Base-by-base conservation (phyloP, 768 basidiomycete genomes). In the Boletus tylopilopsis region DNA sequence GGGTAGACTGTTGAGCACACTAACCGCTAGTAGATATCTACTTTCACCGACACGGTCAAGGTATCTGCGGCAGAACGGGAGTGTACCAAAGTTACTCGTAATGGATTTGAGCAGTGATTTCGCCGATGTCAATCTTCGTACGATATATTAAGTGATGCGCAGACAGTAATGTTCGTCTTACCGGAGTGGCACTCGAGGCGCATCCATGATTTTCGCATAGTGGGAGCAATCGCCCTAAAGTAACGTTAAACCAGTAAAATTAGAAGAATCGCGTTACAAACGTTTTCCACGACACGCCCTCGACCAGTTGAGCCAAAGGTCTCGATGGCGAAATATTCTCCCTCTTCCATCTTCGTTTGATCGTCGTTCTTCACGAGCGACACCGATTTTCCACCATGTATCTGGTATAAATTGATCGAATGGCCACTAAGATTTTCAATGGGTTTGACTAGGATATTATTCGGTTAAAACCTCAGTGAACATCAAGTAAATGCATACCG, bases 311-410 rank as follows among this genome's bases (percentile, higher is more conserved):
- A 90, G 11, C 96, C 96, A 67, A 99, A 99, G 2, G 96, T 99
- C 69, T 99, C 96, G 48, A 99, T 95, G 9, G 96, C 96, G 66
- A 91, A 99, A 64, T 98, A 97, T 62, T 98, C 96, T 34, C 94
- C 96, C 70, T 99, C 96, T 64, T 98, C 96, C 96, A 99, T 99
- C 71, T 91, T 95, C 13, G 88, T 91, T 53, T 86, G 82, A 64
- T 96, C 94, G 27, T 85, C 80, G 49, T 87, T 92, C 66, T 87
- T 90, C 38, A 96, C 90, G 38, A 98, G 80, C 30, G 90, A 77
- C 2, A 98, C 85, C 0, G 89, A 90, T 69, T 99, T 99, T 24
- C 88, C 88, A 15, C 90, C 95, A 64, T 99, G 95, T 52, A 98
- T 96, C 55, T 85, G 84, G 67, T 97, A 94, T 23, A 73, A 81